These are phyloP conservation scores for Coemansia sp. DNA, from an alignment of 192 early-diverging fungal species.

Conservation along the genomic window DNA sequence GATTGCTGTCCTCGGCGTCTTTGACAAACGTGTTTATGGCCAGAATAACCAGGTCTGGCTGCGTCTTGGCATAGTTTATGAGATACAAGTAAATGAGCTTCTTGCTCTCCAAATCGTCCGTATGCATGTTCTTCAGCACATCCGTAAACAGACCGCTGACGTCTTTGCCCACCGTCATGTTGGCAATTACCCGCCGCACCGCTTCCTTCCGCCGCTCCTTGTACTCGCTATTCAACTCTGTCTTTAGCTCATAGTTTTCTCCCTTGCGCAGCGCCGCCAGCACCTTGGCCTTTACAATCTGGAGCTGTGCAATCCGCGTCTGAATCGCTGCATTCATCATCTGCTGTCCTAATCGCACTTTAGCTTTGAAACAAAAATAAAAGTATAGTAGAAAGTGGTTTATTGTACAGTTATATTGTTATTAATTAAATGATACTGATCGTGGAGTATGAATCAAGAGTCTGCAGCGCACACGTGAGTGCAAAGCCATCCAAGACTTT, in stretches of 20 bases:
- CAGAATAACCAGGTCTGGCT: slow-evolving; percentile 90
- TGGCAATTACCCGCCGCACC: slow-evolving; percentile 98
- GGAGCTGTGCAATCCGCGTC: slow-evolving; percentile 48
- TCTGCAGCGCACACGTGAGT: slow-evolving; percentile 25
- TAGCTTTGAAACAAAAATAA: neutral
- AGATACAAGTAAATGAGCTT: slow-evolving; percentile 95
- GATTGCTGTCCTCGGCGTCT: slow-evolving; percentile 92
- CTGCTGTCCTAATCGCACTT: slow-evolving; percentile 1
- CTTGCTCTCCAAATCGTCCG: slow-evolving; percentile 83
- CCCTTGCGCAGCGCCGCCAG: slow-evolving; percentile 53
- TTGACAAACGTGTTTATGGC: slow-evolving; percentile 86
- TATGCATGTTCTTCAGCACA: slow-evolving; percentile 99
- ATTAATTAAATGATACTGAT: neutral
- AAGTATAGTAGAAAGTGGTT: neutral
- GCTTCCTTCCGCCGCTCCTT: slow-evolving; percentile 93
- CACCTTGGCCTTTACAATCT: slow-evolving; percentile 52
- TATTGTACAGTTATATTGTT: neutral
- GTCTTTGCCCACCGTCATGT: slow-evolving; percentile 99
- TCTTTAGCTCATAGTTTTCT: slow-evolving; percentile 97
- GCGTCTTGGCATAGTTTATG: slow-evolving; percentile 91
- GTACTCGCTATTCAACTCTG: slow-evolving; percentile 97
- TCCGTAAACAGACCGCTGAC: slow-evolving; percentile 93
- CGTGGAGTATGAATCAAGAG: neutral
- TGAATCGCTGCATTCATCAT: slow-evolving; percentile 54
- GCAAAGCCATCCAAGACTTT: slow-evolving; percentile 31